A percentile compares a stretch with the other conserved stretches of the same genome.
phyloP scores from a whole-genome alignment of 2,329 filamentous ascomycete species.

The Pseudogymnoascus sp. region DNA sequence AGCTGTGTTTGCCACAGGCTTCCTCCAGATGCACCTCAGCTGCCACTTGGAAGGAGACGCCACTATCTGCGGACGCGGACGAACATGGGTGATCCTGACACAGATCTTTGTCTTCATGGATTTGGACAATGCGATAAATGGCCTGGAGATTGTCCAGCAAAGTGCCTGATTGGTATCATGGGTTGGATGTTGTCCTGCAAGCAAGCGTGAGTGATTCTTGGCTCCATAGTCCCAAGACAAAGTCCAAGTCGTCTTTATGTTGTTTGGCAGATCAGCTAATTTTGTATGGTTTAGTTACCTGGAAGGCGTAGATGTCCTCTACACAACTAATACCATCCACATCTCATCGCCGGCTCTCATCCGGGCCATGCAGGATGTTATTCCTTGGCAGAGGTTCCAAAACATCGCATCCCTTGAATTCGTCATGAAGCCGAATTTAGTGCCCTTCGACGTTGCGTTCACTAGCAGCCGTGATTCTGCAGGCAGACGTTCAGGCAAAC shows the following conservation, averaged over 20 bases:
- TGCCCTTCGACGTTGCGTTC: not conserved
- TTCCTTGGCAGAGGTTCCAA: not conserved
- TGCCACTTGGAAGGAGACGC: not conserved
- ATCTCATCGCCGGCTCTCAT: not conserved
- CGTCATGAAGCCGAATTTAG: not conserved
- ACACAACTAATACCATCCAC: constrained; percentile 6
- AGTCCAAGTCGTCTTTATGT: not conserved
- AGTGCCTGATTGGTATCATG: constrained; percentile 2
- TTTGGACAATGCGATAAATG: not conserved
- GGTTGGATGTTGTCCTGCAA: not conserved
- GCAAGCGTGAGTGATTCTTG: not conserved
- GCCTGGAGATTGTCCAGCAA: not conserved
- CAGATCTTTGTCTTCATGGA: not conserved
- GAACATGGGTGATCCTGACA: not conserved
- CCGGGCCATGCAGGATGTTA: not conserved
- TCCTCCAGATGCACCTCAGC: not conserved
- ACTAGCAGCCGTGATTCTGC: not conserved
- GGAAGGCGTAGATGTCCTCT: constrained; percentile 1
- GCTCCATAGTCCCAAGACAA: not conserved
- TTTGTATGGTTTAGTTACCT: not conserved
- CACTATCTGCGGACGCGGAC: not conserved
- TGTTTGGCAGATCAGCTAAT: not conserved
- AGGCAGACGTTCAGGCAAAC: not conserved
- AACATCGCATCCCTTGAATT: not conserved
- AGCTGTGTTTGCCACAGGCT: not conserved